A percentile compares a stretch with the other conserved stretches of the same genome.
phyloP scores from a whole-genome alignment of 352 stramenopile genomes.

The Pythium angustatum region DNA sequence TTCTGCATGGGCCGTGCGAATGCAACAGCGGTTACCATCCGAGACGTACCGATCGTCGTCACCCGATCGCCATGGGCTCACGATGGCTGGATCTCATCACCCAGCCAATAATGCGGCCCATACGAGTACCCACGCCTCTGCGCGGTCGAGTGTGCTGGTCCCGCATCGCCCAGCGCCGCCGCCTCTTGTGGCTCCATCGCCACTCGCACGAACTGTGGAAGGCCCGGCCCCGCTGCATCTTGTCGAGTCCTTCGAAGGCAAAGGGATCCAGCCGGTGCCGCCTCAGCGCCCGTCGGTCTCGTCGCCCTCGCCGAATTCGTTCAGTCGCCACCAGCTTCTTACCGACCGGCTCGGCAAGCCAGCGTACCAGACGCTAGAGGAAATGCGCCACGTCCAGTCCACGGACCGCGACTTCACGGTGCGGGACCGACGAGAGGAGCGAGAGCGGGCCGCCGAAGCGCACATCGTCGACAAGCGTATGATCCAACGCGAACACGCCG shows the following conservation, averaged over 20 bases:
- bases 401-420: constrained; percentile 47
- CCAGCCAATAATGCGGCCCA: background rate
- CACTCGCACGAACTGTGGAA: background rate
- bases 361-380: constrained; percentile 35
- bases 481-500: constrained; percentile 59
- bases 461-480: constrained; percentile 70
- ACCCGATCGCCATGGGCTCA: background rate
- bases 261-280: constrained; percentile 22
- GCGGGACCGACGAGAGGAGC: constrained; percentile 61
- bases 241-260: constrained; percentile 21
- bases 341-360: constrained; percentile 47
- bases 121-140: too few species aligned
- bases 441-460: constrained; percentile 60
- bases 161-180: constrained; percentile 16
- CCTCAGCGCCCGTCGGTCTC: constrained; percentile 1
- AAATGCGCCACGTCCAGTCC: constrained; percentile 30
- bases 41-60: background rate
- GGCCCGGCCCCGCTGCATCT: constrained; percentile 20
- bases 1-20: constrained; percentile 36
- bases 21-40: constrained; percentile 17
- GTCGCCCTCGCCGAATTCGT: constrained; percentile 12
- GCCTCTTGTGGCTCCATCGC: background rate
- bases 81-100: background rate
- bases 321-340: constrained; percentile 60
- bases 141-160: constrained; percentile 4